Conservation (phyloP, 257 asterid species). For the Nicotiana attenuata region DNA sequence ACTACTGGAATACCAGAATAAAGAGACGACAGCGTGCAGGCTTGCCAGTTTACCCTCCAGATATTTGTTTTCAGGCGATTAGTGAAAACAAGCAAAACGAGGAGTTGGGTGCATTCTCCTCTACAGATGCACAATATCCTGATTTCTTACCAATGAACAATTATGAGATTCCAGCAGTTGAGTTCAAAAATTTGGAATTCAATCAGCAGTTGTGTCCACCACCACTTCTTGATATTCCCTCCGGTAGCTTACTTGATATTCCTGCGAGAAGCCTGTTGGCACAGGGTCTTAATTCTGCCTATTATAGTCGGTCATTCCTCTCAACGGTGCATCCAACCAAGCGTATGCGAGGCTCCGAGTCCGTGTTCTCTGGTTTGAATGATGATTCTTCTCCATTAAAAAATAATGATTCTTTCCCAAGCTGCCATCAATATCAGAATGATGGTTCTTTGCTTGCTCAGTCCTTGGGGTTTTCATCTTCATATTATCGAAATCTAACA, state of each 20-base stretch:
- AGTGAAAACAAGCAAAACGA: conserved; percentile 28
- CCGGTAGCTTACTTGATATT: conserved; percentile 25
- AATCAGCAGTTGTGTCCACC: conserved; percentile 24
- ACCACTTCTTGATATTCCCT: conserved; percentile 26
- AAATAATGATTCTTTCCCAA: conserved; percentile 17
- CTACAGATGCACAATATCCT: conserved; percentile 18
- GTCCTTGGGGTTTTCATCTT: conserved; percentile 22
- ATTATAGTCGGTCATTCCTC: conserved; percentile 17
- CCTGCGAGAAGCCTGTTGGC: conserved; percentile 31
- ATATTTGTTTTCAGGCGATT: conserved; percentile 22
- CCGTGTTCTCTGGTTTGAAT: conserved; percentile 19
- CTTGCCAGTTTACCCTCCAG: conserved; percentile 55
- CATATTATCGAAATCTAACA: conserved; percentile 28
- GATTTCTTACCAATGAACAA: conserved; percentile 24
- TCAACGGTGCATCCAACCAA: conserved; percentile 36
- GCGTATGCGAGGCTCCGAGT: conserved; percentile 39
- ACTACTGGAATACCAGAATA: conserved; percentile 61
- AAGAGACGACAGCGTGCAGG: conserved; percentile 57
- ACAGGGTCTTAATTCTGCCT: conserved; percentile 23
- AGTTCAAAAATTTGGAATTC: conserved; percentile 31
- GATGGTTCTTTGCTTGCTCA: conserved; percentile 28
- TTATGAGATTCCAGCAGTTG: conserved; percentile 38
- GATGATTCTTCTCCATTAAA: conserved; percentile 1
- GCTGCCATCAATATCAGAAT: conserved; percentile 29
- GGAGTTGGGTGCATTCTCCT: conserved; percentile 21